Percentiles rank a stretch among this genome's conserved stretches.
Conservation (phyloP, 2,329 filamentous ascomycete genomes). For the Lachnellula hyalina region DNA sequence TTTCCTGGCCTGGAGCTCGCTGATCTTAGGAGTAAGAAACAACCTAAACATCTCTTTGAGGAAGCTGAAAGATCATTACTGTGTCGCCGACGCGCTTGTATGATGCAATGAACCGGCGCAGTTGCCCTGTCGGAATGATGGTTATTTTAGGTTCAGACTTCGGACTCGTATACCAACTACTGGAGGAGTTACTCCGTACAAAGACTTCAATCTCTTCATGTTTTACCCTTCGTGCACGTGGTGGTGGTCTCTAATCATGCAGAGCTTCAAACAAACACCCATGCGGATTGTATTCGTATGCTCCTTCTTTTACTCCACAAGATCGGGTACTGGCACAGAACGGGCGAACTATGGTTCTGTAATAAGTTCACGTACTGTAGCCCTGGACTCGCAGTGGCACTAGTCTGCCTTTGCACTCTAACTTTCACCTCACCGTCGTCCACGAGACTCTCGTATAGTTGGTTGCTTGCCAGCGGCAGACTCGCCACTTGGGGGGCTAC, state of each 20-base stretch:
- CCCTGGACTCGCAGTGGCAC: background rate
- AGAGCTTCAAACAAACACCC: constrained; percentile 1
- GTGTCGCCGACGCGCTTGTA: background rate
- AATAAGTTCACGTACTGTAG: background rate
- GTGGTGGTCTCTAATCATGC: background rate
- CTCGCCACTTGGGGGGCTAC: too few relatives aligned
- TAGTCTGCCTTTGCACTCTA: background rate
- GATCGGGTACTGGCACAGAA: background rate
- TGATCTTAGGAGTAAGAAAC: constrained; percentile 4
- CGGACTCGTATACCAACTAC: background rate
- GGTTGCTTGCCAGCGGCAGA: background rate
- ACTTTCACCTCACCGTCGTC: background rate
- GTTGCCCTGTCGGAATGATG: constrained; percentile 1
- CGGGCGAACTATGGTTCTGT: too few relatives aligned
- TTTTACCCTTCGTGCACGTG: background rate
- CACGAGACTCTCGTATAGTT: background rate
- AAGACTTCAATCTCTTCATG: constrained; percentile 4
- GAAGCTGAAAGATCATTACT: constrained; percentile 1
- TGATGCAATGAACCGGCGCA: constrained; percentile 14
- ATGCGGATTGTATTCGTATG: background rate
- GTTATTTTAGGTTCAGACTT: constrained; percentile 2
- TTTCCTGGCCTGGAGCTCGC: constrained; percentile 1
- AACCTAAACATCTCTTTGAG: background rate
- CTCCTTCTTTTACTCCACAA: background rate
- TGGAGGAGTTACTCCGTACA: background rate